These are phyloP conservation scores for Plenodomus lindquistii DNA, from an alignment of 2,329 filamentous ascomycete species.

Conservation along the genomic window DNA sequence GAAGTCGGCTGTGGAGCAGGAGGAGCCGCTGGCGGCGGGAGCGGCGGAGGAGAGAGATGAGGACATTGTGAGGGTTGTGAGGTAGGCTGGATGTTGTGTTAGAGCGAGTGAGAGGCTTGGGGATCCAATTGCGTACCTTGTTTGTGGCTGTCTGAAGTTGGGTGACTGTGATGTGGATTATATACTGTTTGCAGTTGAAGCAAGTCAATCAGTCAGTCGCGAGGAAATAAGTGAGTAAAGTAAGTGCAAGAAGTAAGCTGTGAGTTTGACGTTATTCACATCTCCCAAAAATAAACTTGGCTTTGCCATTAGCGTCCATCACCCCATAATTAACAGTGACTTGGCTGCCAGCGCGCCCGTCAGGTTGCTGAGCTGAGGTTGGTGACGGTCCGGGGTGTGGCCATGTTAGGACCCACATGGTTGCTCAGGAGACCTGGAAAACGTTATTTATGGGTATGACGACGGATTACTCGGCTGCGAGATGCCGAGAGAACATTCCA, in stretches of 20 bases:
- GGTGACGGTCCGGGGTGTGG: slow-evolving; percentile 6
- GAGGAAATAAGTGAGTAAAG: slow-evolving; percentile 1
- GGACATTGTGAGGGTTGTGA: slow-evolving; percentile 19
- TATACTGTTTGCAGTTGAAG: no score
- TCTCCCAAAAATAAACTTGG: background rate
- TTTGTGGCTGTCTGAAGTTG: background rate
- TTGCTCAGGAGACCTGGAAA: slow-evolving; percentile 17
- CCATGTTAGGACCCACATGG: slow-evolving; percentile 17
- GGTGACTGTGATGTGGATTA: no score
- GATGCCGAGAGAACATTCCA: background rate
- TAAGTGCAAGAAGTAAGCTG: background rate
- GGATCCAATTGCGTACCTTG: background rate
- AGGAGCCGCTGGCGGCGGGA: slow-evolving; percentile 15
- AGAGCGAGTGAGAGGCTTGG: background rate
- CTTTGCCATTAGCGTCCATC: slow-evolving; percentile 5
- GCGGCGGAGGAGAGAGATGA: slow-evolving; percentile 20
- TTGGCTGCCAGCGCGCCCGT: background rate
- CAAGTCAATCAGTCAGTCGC: slow-evolving; percentile 1
- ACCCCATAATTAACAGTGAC: slow-evolving; percentile 6
- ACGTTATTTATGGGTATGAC: slow-evolving; percentile 23
- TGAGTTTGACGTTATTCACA: background rate
- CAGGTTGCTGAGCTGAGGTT: slow-evolving; percentile 11
- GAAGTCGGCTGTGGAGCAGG: slow-evolving; percentile 31
- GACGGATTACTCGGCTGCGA: background rate
- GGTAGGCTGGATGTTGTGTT: background rate